phyloP scores from a whole-genome alignment of 1,139 yeast genomes.

The Trichomonascaceae sp. region DNA sequence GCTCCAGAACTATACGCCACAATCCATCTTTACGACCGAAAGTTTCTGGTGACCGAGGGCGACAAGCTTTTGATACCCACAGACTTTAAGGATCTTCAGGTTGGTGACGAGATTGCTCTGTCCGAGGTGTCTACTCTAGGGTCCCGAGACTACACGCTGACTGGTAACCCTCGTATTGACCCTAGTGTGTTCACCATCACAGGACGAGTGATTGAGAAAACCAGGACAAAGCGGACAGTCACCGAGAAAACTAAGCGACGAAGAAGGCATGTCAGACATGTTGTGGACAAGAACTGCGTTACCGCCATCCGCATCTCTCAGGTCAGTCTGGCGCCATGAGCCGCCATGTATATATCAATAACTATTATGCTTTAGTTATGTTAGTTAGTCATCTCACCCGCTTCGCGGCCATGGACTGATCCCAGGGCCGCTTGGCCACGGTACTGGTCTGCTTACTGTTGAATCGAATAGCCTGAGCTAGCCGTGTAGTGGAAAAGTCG shows the following conservation, averaged over 20 bases:
- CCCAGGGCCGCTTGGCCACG: no score
- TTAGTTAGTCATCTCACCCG: no score
- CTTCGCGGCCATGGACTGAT: no score
- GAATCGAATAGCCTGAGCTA: slow-evolving; percentile 38
- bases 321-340: no score
- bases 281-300: slow-evolving; percentile 62
- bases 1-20: slow-evolving; percentile 64
- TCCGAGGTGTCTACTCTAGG: slow-evolving; percentile 74
- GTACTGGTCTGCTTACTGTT: slow-evolving; percentile 8
- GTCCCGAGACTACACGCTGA: slow-evolving; percentile 65
- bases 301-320: slow-evolving; percentile 76
- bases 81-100: slow-evolving; percentile 55
- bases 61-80: slow-evolving; percentile 73
- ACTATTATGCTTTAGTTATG: no score
- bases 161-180: slow-evolving; percentile 39
- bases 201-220: slow-evolving; percentile 76
- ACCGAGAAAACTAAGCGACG: slow-evolving; percentile 63
- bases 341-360: neutral
- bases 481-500: slow-evolving; percentile 47
- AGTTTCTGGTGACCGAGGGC: slow-evolving; percentile 83
- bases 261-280: slow-evolving; percentile 71
- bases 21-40: slow-evolving; percentile 68
- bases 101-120: slow-evolving; percentile 67
- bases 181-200: slow-evolving; percentile 44
- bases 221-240: slow-evolving; percentile 65